Conservation (phyloP, 2,329 filamentous ascomycete species). For the Colletotrichum gloeosporioides region DNA sequence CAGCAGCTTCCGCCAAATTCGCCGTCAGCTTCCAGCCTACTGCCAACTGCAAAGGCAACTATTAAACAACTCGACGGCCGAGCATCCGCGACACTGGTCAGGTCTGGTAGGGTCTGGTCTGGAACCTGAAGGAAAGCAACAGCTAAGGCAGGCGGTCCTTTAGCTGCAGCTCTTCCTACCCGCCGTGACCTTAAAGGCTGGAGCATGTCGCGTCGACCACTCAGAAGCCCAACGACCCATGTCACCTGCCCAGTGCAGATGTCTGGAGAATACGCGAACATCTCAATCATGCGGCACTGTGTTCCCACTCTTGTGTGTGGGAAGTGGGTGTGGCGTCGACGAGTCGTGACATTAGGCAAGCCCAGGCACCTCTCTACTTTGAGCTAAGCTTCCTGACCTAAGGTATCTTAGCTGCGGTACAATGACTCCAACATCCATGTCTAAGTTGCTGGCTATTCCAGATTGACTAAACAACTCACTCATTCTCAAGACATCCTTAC, state of each 20-base stretch:
- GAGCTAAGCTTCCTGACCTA: not conserved
- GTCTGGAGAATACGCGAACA: not conserved
- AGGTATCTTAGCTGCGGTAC: not conserved
- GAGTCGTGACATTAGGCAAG: not conserved
- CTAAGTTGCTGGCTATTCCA: not conserved
- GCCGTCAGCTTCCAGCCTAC: not conserved
- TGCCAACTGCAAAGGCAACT: conserved; percentile 4
- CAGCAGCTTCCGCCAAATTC: not conserved
- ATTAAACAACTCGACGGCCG: not conserved
- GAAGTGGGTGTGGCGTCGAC: not conserved
- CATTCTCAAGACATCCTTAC: not conserved
- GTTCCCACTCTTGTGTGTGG: not conserved
- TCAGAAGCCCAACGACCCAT: not conserved
- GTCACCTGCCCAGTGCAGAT: not conserved
- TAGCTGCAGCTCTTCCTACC: not conserved
- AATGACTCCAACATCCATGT: not conserved
- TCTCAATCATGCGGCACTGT: not conserved
- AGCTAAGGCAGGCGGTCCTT: not conserved
- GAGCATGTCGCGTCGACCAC: conserved; percentile 10
- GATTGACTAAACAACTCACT: not conserved
- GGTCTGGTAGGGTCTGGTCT: conserved; percentile 1
- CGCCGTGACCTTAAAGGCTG: not conserved
- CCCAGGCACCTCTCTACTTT: not conserved
- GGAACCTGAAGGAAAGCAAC: not conserved
- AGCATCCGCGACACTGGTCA: not conserved